Base-by-base conservation (phyloP, 129 eudicot species). In the sunflower (Helianthus annuus) region DNA sequence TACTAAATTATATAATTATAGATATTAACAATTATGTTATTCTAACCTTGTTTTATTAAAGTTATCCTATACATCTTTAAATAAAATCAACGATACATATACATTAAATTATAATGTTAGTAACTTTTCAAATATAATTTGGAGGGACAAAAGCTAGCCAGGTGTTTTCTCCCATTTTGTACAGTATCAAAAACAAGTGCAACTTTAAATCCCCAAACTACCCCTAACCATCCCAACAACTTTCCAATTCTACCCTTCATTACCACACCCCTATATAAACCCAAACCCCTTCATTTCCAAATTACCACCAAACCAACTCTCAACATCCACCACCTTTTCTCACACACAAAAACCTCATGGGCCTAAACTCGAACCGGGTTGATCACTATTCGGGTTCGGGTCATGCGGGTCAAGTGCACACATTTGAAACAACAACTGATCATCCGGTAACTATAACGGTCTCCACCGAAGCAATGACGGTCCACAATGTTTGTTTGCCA, bases 401-500 rank as follows among this genome's bases (percentile, higher is more conserved):
- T 71, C 56, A 78, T 78, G 66, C 76, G 54, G 27, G 40, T n/a
- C 68, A 27, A 52, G 72, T 29, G 12, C 62, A 56, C 14, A 9
- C 62, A 4, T 4, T 0, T 32, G 7, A 19, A 1, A 60, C 66
- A 1, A 4, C 66, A 34, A 60, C 17, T 29, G 17, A 69, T 24
- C 44, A 7, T 48, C 52, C 77, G 5, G 57, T 46, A 29, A 81
- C 69, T 3, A 24, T 71, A 16, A 64, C 70, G 5, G 48, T 53
- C 45, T 62, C 71, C 73, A 64, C 40, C 10, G 74, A 29, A 7
- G 36, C 57, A 24, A 63, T 52, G 75, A 78, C 85, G 62, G 66
- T 93, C 27, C 98, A 89, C 77, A 76, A 60, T 15, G 98, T 89
- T n/a, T 82, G 89, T 72, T 71, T 89, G 78, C 98, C 98, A 10